Evolutionary conservation across 2,329 filamentous ascomycete species (phyloP), one percentile per base, ranked within the genome.

Genomic region (Malbranchea cinnamomea): DNA sequence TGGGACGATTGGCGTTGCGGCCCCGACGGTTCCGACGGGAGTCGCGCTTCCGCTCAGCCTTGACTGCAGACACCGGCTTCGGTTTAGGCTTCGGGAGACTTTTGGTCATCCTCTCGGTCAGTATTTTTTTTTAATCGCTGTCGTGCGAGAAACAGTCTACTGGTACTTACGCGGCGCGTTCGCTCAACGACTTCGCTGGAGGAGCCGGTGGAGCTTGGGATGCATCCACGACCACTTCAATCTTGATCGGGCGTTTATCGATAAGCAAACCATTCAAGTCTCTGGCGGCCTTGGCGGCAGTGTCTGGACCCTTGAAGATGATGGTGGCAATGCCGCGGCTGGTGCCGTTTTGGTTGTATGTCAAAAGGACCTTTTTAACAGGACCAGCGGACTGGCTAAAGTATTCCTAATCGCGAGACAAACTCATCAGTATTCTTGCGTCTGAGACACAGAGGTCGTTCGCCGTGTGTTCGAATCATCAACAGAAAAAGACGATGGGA

Each of bases 291-390:
- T 83, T 82, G 51, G 73, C 73, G 41, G 87, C 89, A 41, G 79
- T 80, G 43, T 83, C 82, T 15, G 77, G 60, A 49, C 82, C 81
- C 54, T 60, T 60, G 64, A 98, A 98, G 40, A 76, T 75, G 45
- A 98, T 79, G 32, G 83, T 89, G 46, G 85, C 85, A 50, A 87
- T 82, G 42, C 89, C 89, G 52, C 84, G 81, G 68, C 85, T 94
- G 44, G 76, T 72, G 41, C 87, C 87, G 52, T 81, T 83, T 41
- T 87, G 82, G 48, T 87, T 89, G 60, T 98, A 98, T 30, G 81
- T 83, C 47, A 98, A 67, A 45, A 89, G 76, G 41, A 91, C 82
- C 58, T 71, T 78, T 70, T 91, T 94, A 60, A 95, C 81, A 40
- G 79, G 72, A 44, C 85, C 87, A 55, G 93, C 74, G 47, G 81